Evolutionary conservation across 805 yeast genomes (phyloP), one percentile per base, ranked within the genome.

Genomic region (Lachancea fermentati): DNA sequence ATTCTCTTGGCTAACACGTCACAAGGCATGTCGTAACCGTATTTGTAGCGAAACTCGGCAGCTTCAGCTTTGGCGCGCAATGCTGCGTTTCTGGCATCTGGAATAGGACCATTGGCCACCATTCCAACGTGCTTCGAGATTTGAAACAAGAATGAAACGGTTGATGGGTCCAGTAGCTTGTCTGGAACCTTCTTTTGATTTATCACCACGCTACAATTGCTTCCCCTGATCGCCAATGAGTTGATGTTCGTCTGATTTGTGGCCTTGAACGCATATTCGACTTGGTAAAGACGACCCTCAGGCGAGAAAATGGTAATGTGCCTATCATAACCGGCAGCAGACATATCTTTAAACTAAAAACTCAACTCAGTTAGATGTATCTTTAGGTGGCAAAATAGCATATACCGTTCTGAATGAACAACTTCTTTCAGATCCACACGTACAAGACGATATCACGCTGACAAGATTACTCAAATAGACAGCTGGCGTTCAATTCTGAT

Each of bases 281-380:
- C 98, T 68, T 93, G 98, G 68, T 84, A 93, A 46, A 93, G 73
- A 66, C 98, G 81, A 34, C 98, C 98, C 63, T 93, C 98, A 15
- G 98, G 98, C 30, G 97, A 91, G 70, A 93, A 93, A 55, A 93
- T 89, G 19, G 98, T 93, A 64, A 93, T 93, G 65, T 93, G 98
- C 72, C 98, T 85, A 70, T 93, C 98, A 64, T 89, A 93, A 40
- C 98, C 98, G n/a, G 97, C 95, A 47, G 66, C 66, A 38, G 61
- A 57, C 32, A 44, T 44, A 17, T 24, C 18, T 25, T 11, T 22
- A 7, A 7, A 11, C 7, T 22, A 22, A 7, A 22, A 22, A 7
- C 11, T 11, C 26, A 7, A 7, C 26, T 22, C 7, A 22, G 26
- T 7, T 11, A 22, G 11, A 11, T 22, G 26, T 22, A 7, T 22